A percentile compares a stretch with the other conserved stretches of the same genome.
phyloP scores from a whole-genome alignment of 2,329 filamentous ascomycete species.

The Tolypocladium ovalisporum region DNA sequence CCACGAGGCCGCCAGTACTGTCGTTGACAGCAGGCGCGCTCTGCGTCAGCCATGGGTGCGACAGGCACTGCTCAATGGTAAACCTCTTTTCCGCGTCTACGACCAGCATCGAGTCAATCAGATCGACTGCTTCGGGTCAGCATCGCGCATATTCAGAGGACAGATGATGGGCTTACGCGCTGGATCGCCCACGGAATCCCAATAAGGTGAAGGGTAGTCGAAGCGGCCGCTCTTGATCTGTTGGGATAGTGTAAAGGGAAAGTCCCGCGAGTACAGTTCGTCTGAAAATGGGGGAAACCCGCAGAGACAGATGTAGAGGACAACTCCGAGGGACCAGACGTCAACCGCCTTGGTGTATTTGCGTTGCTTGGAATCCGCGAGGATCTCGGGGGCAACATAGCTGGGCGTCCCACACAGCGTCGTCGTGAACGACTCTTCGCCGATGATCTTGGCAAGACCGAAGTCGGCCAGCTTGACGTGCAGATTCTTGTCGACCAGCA shows the following conservation, averaged over 20 bases:
- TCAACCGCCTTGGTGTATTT: constrained; percentile 94
- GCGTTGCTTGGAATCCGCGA: constrained; percentile 69
- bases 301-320: constrained; percentile 93
- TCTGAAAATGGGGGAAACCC: constrained; percentile 97
- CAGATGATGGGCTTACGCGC: constrained; percentile 42
- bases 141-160: neutral
- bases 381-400: constrained; percentile 92
- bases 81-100: constrained; percentile 76
- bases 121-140: constrained; percentile 42
- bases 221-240: constrained; percentile 86
- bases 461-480: constrained; percentile 93
- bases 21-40: constrained; percentile 54
- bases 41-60: constrained; percentile 80
- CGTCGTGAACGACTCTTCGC: constrained; percentile 95
- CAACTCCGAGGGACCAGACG: constrained; percentile 94
- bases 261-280: constrained; percentile 70
- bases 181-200: constrained; percentile 51
- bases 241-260: constrained; percentile 76
- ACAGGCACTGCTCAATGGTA: constrained; percentile 80
- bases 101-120: constrained; percentile 91
- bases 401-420: constrained; percentile 94
- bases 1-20: constrained; percentile 85
- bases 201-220: constrained; percentile 94
- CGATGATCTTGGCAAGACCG: constrained; percentile 94
- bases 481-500: constrained; percentile 75